Evolutionary conservation across 2,329 filamentous ascomycete genomes (phyloP).

Genomic region (Fusarium lateritium): DNA sequence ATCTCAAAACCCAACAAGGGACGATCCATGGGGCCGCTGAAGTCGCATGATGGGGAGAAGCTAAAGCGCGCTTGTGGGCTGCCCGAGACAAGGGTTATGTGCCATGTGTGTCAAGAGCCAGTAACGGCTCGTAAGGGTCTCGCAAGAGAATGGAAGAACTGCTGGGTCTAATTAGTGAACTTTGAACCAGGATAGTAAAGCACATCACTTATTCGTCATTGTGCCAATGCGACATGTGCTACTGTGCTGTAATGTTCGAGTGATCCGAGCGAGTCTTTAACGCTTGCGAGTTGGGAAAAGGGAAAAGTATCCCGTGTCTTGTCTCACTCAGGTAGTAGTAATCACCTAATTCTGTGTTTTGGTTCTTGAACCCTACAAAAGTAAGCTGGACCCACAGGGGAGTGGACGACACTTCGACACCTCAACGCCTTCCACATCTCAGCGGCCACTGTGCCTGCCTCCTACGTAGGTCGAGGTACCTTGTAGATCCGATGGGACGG

Average conservation of each 20-base stretch:
- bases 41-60: constrained; percentile 7
- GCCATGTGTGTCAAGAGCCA: constrained; percentile 10
- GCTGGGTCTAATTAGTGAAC: not conserved
- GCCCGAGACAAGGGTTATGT: constrained; percentile 31
- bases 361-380: too few relatives aligned
- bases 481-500: not conserved
- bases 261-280: constrained; percentile 1
- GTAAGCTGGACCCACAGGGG: too few relatives aligned
- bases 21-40: constrained; percentile 19
- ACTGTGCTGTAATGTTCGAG: not conserved
- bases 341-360: too few relatives aligned
- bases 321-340: constrained; percentile 5
- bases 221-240: constrained; percentile 7
- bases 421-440: not conserved
- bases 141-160: constrained; percentile 4
- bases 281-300: constrained; percentile 11
- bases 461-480: not conserved
- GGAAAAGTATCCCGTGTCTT: constrained; percentile 17
- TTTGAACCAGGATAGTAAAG: not conserved
- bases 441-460: not conserved
- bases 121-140: constrained; percentile 10
- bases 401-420: too few relatives aligned
- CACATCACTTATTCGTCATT: constrained; percentile 32
- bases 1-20: constrained; percentile 32
- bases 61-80: constrained; percentile 17